Base-by-base conservation (phyloP, 768 basidiomycete species). In the Pleurotus citrinopileatus region DNA sequence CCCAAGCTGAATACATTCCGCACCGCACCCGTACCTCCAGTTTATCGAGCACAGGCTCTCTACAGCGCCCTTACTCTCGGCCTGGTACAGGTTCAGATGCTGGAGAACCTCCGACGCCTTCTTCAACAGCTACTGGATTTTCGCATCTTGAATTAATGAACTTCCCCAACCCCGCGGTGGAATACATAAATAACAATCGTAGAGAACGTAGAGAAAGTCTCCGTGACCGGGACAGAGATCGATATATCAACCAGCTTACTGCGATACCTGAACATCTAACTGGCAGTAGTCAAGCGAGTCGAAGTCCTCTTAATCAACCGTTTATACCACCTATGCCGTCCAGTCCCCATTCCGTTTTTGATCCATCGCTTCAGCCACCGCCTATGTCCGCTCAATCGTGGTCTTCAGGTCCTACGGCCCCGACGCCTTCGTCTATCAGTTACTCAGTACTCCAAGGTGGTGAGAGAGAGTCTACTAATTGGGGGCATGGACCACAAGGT, bases 101-200 rank as follows among this genome's bases (percentile, higher is more conserved):
- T 23, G 43, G 7, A 15, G 45, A 51, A 20, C 48, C 48, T 37
- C 48, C 28, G 2, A 51, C 48, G 4, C 48, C 48, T 10, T 51
- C 48, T 36, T 57, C 55, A 27, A 28, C 47, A 4, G 48, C 40
- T n/a, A 56, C 55, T 8, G 38, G 48, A 4, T 40, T 56, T 22
- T 57, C 55, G 22, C 51, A 52, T 20, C 55, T 57, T 28, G 55
- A 57, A 22, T 44, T 57, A 9, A 45, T 57, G 32, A 44, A 52
- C 25, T 57, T 57, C 32, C 55, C 55, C 13, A 57, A 57, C 28
- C 55, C 55, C 19, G 45, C 25, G 6, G 23, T 23, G 34, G 48
- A 51, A 23, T 51, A 51, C 19, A 37, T 37, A 9, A 51, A 37
- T 25, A 51, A n/a, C 17, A 37, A 34, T 36, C 48, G 48, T 25